phyloP scores from a whole-genome alignment of 1,284 basidiomycete species.

The Termitomyces sp. region DNA sequence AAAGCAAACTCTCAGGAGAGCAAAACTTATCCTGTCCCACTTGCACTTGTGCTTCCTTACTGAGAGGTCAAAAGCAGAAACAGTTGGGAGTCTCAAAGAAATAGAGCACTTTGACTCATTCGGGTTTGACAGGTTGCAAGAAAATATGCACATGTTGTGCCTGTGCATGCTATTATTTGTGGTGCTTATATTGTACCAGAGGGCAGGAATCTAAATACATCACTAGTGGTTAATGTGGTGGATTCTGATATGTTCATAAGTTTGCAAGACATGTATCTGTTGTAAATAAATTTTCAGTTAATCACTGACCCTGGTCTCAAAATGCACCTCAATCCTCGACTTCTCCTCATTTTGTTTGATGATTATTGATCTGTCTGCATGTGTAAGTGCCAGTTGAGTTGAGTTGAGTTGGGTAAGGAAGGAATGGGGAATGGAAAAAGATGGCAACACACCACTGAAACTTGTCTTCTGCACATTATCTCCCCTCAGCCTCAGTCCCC shows the following conservation, averaged over 20 bases:
- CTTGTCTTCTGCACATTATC: conserved; percentile 97
- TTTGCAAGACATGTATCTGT: not conserved
- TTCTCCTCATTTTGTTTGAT: conserved; percentile 94
- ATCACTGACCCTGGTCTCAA: no score
- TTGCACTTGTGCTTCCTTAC: not conserved
- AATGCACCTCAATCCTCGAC: conserved; percentile 80
- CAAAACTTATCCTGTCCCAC: not conserved
- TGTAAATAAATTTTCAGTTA: no score
- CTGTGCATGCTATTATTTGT: not conserved
- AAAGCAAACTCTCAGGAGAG: not conserved
- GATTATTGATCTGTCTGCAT: conserved; percentile 62
- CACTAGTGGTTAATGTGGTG: not conserved
- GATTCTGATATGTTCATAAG: conserved; percentile 1
- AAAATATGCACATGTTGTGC: not conserved
- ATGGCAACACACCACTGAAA: conserved; percentile 81
- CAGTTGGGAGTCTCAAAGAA: not conserved
- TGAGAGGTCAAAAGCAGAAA: not conserved
- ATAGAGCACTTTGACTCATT: not conserved
- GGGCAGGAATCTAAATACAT: not conserved
- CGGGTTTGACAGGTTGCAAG: not conserved
- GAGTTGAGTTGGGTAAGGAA: no score
- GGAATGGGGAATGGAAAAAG: no score
- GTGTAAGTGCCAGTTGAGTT: no score
- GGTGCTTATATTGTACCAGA: conserved; percentile 2
- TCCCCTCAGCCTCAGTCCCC: conserved; percentile 79